A percentile compares a stretch with the other conserved stretches of the same genome.
These are phyloP conservation scores for Litchi chinensis DNA, from an alignment of 345 rosid species.

Conservation along the genomic window DNA sequence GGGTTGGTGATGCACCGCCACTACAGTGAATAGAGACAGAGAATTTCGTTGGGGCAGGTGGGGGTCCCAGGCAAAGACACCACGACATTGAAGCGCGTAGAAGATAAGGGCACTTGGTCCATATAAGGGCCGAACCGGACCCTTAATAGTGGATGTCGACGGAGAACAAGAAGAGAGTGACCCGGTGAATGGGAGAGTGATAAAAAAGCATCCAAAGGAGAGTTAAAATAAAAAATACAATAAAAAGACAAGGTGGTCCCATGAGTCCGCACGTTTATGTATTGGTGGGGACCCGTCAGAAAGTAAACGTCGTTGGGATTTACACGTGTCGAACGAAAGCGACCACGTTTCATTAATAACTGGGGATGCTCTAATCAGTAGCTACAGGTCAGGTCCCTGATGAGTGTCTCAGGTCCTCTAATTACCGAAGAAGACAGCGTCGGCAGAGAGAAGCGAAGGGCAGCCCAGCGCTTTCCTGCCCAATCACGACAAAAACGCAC, in stretches of 20 bases:
- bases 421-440: slow-evolving; percentile 39
- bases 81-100: slow-evolving; percentile 20
- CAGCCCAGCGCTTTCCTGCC: slow-evolving; percentile 17
- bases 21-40: neutral
- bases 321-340: slow-evolving; percentile 25
- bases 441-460: slow-evolving; percentile 35
- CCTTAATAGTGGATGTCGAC: neutral
- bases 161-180: neutral
- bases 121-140: neutral
- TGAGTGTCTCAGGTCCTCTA: no score
- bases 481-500: slow-evolving; percentile 19
- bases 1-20: slow-evolving; percentile 13
- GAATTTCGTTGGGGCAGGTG: neutral
- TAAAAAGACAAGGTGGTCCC: slow-evolving; percentile 23
- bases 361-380: neutral
- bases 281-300: slow-evolving; percentile 22
- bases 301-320: neutral
- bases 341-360: slow-evolving; percentile 26
- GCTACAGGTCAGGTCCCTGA: no score
- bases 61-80: neutral
- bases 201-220: slow-evolving; percentile 23
- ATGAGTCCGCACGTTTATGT: slow-evolving; percentile 18
- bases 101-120: neutral
- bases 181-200: neutral
- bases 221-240: neutral